Evolutionary conservation across 2,329 filamentous ascomycete genomes (phyloP).

Genomic region (Neopestalotiopsis clavispora): DNA sequence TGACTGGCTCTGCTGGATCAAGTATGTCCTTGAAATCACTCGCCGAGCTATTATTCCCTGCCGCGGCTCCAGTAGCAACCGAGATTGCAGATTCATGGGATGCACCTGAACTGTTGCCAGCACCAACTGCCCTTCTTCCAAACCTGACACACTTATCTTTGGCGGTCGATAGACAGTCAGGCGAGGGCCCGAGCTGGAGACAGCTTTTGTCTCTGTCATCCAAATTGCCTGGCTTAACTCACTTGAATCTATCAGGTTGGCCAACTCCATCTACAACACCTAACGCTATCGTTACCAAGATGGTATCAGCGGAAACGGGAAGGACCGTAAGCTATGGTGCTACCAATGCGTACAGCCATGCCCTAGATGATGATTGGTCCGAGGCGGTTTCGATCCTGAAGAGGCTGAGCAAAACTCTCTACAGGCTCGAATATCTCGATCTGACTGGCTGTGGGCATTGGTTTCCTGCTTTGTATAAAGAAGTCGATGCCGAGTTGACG

Average conservation of each 20-base stretch:
- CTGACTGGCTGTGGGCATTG: conserved; percentile 64
- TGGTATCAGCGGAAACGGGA: conserved; percentile 49
- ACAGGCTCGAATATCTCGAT: conserved; percentile 65
- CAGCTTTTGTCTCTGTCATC: conserved; percentile 60
- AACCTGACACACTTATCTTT: conserved; percentile 66
- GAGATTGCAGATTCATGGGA: conserved; percentile 61
- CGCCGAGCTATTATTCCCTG: conserved; percentile 54
- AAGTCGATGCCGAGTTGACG: conserved; percentile 46
- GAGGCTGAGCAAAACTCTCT: conserved; percentile 58
- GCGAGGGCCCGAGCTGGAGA: conserved; percentile 56
- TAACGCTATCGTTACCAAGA: conserved; percentile 52
- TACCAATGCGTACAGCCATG: conserved; percentile 62
- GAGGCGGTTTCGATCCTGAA: conserved; percentile 62
- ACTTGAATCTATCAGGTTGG: conserved; percentile 67
- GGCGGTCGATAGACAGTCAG: conserved; percentile 47
- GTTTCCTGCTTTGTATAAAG: conserved; percentile 52
- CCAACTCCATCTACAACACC: conserved; percentile 63
- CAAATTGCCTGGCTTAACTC: conserved; percentile 60
- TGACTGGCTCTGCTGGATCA: conserved; percentile 56
- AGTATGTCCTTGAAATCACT: conserved; percentile 59
- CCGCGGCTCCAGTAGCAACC: conserved; percentile 22
- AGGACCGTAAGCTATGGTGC: conserved; percentile 55
- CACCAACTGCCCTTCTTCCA: conserved; percentile 49
- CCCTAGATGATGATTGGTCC: conserved; percentile 62
- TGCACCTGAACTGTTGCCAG: conserved; percentile 34